Evolutionary conservation across 495 filamentous ascomycete genomes (phyloP).

Genomic region (Tirmania nivea): DNA sequence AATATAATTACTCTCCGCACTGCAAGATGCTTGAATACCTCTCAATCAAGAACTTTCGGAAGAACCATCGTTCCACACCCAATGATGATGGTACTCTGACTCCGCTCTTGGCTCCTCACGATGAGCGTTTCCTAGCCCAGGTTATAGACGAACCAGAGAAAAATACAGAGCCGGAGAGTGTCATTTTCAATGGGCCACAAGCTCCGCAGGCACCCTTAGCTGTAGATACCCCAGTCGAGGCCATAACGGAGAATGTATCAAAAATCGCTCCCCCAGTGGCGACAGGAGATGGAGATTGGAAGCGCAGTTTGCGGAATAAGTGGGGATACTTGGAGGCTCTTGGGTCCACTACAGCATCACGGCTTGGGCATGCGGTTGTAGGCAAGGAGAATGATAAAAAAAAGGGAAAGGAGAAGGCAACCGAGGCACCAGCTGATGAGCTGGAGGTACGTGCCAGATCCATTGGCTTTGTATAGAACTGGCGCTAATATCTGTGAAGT

Average conservation of each 20-base stretch:
- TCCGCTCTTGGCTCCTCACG: not conserved
- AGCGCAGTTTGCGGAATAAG: not conserved
- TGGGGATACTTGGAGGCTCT: not conserved
- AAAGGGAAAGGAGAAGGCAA: constrained; percentile 9
- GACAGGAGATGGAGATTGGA: not conserved
- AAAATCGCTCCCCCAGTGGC: not conserved
- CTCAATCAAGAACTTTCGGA: too few species aligned
- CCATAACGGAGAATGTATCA: not conserved
- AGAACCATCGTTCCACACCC: too few species aligned
- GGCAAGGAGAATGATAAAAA: constrained; percentile 13
- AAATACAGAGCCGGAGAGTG: not conserved
- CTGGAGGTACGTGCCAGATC: not conserved
- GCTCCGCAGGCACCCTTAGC: not conserved
- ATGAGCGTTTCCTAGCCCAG: not conserved
- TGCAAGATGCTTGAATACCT: too few species aligned
- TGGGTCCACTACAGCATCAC: not conserved
- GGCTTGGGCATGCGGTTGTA: not conserved
- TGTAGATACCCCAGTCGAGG: not conserved
- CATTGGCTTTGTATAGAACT: not conserved
- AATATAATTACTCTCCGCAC: too few species aligned
- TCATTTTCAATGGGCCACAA: not conserved
- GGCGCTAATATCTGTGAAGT: not conserved
- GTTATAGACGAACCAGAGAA: not conserved
- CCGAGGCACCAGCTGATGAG: not conserved
- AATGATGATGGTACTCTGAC: not conserved